These are phyloP conservation scores for Phaeotremella skinneri DNA, from an alignment of 768 basidiomycete genomes.

Conservation along the genomic window DNA sequence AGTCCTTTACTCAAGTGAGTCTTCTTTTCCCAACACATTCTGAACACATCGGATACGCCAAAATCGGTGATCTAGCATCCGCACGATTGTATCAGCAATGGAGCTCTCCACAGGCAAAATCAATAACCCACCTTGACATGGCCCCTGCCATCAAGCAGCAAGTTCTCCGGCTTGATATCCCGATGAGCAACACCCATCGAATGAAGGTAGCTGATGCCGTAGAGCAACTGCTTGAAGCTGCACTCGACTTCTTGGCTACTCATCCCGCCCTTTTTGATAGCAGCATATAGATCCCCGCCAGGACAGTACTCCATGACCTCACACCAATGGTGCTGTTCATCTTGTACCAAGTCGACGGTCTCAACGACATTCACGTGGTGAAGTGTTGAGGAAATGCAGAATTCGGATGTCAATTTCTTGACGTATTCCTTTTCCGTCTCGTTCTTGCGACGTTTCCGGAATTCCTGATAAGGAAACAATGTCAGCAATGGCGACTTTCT, in stretches of 20 bases:
- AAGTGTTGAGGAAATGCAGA: conserved; percentile 94
- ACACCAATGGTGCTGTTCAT: conserved; percentile 94
- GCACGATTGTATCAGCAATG: conserved; percentile 19
- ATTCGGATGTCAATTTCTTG: conserved; percentile 99
- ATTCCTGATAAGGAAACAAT: conserved; percentile 64
- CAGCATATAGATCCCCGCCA: conserved; percentile 95
- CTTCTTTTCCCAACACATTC: conserved; percentile 95
- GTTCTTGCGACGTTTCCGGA: conserved; percentile 95
- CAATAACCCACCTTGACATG: conserved; percentile 73
- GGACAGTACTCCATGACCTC: conserved; percentile 99
- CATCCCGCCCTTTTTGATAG: conserved; percentile 96
- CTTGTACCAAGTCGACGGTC: conserved; percentile 98
- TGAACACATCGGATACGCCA: conserved; percentile 97
- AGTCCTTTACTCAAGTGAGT: conserved; percentile 96
- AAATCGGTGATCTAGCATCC: conserved; percentile 95
- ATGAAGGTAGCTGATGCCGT: conserved; percentile 85
- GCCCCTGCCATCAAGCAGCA: conserved; percentile 88
- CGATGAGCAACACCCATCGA: conserved; percentile 96
- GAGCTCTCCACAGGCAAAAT: conserved; percentile 3
- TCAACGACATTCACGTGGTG: conserved; percentile 94
- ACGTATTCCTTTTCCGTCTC: conserved; percentile 99
- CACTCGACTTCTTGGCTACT: conserved; percentile 89
- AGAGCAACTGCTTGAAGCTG: conserved; percentile 93
- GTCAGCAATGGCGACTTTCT: conserved; percentile 9
- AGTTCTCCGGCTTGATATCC: conserved; percentile 96